Percentiles rank a stretch among this genome's conserved stretches.
Conservation (phyloP, 495 filamentous ascomycete species). For the Trichoderma parareesei region DNA sequence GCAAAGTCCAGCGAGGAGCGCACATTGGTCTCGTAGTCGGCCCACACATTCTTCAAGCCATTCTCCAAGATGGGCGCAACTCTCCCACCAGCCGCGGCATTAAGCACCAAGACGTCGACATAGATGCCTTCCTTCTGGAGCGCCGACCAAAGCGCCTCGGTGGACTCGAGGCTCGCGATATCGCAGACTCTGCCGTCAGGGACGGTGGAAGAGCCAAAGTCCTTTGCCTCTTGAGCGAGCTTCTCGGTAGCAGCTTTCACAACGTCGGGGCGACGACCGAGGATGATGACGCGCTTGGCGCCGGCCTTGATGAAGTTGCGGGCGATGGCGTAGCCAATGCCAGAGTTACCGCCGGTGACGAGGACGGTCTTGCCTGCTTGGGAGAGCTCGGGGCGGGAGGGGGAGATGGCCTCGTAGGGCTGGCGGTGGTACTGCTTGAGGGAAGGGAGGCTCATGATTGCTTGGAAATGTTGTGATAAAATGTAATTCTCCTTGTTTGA, state of each 20-base stretch:
- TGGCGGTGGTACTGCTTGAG: constrained; percentile 20
- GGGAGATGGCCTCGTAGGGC: constrained; percentile 32
- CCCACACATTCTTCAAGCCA: constrained; percentile 20
- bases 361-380: constrained; percentile 38
- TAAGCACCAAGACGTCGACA: constrained; percentile 26
- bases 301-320: constrained; percentile 25
- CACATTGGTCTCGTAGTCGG: constrained; percentile 19
- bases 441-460: background rate
- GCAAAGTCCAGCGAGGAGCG: constrained; percentile 23
- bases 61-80: constrained; percentile 17
- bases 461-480: background rate
- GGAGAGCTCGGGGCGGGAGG: constrained; percentile 35
- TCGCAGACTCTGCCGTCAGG: constrained; percentile 19
- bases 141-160: constrained; percentile 21
- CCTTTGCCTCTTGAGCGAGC: background rate
- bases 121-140: constrained; percentile 17
- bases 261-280: constrained; percentile 19
- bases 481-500: background rate
- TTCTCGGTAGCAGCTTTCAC: constrained; percentile 14
- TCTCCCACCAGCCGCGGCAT: constrained; percentile 17
- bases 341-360: constrained; percentile 36
- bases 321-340: constrained; percentile 29
- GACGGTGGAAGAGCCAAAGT: background rate
- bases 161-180: constrained; percentile 15
- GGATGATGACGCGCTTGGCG: constrained; percentile 21